Evolutionary conservation across 805 yeast species (phyloP).

Genomic region (Yamadazyma tumulicola): DNA sequence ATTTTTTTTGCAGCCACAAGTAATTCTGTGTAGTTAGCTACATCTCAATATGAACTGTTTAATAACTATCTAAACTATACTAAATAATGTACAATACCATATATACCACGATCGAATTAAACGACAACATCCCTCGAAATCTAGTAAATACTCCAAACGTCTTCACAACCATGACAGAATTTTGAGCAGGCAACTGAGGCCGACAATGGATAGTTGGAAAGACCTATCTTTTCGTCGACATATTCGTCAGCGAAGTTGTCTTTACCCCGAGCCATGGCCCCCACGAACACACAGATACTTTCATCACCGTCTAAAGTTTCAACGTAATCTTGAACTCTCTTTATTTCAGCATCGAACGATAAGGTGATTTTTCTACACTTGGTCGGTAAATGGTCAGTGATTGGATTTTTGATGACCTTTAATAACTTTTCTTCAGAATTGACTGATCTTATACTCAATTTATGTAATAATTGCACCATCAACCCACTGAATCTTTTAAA

Average conservation of each 20-base stretch:
- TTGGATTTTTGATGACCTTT: conserved; percentile 94
- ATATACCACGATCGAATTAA: no score
- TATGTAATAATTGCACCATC: conserved; percentile 95
- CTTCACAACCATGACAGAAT: conserved; percentile 98
- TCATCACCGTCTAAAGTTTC: conserved; percentile 77
- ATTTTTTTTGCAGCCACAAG: no score
- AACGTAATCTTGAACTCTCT: conserved; percentile 86
- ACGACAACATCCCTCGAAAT: not conserved
- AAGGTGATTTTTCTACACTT: conserved; percentile 92
- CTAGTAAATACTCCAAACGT: conserved; percentile 82
- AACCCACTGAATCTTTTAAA: conserved; percentile 96
- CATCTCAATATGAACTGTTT: no score
- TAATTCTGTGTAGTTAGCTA: no score
- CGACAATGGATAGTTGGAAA: conserved; percentile 90
- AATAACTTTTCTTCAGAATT: conserved; percentile 92
- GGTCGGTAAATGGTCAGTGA: conserved; percentile 93
- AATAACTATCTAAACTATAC: no score
- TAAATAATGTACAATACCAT: no score
- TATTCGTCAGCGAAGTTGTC: conserved; percentile 96
- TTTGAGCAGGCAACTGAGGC: conserved; percentile 98
- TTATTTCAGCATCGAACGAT: conserved; percentile 86
- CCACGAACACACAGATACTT: conserved; percentile 96
- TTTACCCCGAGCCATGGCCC: conserved; percentile 98
- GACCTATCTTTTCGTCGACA: conserved; percentile 94
- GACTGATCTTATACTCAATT: conserved; percentile 88